phyloP scores from a whole-genome alignment of 2,329 filamentous ascomycete species.

The Trichoderma breve region DNA sequence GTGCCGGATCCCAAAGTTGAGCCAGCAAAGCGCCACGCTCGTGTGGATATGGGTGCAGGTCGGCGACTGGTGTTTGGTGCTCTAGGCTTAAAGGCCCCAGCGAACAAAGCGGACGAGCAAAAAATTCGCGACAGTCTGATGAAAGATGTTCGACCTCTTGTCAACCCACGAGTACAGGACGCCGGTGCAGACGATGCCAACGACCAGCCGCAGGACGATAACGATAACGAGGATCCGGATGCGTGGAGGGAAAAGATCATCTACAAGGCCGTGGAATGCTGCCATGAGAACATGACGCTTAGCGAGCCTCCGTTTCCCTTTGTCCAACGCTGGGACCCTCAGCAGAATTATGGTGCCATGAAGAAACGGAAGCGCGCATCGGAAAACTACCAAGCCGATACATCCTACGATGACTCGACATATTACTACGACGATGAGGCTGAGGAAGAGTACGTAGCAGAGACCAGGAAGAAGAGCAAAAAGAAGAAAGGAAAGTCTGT shows the following conservation, averaged over 20 bases:
- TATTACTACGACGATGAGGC: conserved; percentile 36
- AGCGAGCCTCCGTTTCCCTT: conserved; percentile 86
- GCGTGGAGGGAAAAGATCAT: conserved; percentile 73
- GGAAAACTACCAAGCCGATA: conserved; percentile 33
- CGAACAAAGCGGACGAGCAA: conserved; percentile 66
- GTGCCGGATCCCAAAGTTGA: not conserved
- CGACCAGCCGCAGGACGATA: not conserved
- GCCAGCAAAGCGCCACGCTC: conserved; percentile 21
- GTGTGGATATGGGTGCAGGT: conserved; percentile 55
- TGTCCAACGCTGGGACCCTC: conserved; percentile 81
- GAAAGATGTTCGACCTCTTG: conserved; percentile 47
- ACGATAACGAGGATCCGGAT: conserved; percentile 47
- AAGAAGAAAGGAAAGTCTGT: conserved; percentile 40
- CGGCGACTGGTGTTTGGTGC: conserved; percentile 70
- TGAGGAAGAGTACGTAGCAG: conserved; percentile 29
- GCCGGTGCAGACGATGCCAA: not conserved
- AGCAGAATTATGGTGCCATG: conserved; percentile 53
- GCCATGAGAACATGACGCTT: conserved; percentile 64
- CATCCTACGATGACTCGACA: conserved; percentile 30
- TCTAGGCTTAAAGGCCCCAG: conserved; percentile 67
- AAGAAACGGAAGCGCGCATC: conserved; percentile 51
- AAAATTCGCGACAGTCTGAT: conserved; percentile 59
- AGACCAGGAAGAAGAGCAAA: conserved; percentile 34
- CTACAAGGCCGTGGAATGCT: conserved; percentile 81
- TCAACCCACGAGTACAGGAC: conserved; percentile 35